phyloP scores from a whole-genome alignment of 2,329 filamentous ascomycete genomes.

The Metarhizium humberi region DNA sequence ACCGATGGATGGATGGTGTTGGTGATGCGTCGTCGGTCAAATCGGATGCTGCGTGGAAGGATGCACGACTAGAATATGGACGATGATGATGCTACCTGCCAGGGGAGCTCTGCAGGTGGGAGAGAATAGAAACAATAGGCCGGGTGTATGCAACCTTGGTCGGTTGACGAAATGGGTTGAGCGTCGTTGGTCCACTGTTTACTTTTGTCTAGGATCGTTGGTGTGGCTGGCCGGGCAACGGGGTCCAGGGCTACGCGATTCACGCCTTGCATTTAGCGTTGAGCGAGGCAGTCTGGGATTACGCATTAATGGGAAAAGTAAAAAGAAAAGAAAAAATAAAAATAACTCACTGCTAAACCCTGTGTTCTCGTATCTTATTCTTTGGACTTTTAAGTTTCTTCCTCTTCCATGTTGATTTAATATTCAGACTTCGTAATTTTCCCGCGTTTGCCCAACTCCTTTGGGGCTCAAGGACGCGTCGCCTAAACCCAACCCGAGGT shows the following conservation, averaged over 20 bases:
- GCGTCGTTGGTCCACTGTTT: slow-evolving; percentile 1
- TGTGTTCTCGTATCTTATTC: too few relatives aligned
- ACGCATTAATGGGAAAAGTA: too few relatives aligned
- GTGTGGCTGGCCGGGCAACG: slow-evolving; percentile 1
- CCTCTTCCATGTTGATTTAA: too few relatives aligned
- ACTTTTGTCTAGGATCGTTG: neutral
- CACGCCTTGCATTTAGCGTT: too few relatives aligned
- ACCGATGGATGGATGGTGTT: neutral
- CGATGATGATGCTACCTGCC: neutral
- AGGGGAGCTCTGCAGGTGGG: neutral
- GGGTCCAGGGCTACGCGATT: neutral
- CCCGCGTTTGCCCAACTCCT: too few relatives aligned
- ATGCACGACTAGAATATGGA: neutral
- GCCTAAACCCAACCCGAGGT: too few relatives aligned
- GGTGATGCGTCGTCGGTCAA: neutral
- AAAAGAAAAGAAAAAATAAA: too few relatives aligned
- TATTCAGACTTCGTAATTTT: too few relatives aligned
- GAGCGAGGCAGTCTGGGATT: rapidly evolving
- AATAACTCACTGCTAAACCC: too few relatives aligned
- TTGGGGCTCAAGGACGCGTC: too few relatives aligned
- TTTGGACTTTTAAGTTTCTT: too few relatives aligned
- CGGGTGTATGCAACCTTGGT: neutral
- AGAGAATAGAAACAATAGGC: neutral
- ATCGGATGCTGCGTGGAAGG: neutral
- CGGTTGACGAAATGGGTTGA: neutral